Base-by-base conservation (phyloP, 352 stramenopile genomes). In the Pythium monospermum region DNA sequence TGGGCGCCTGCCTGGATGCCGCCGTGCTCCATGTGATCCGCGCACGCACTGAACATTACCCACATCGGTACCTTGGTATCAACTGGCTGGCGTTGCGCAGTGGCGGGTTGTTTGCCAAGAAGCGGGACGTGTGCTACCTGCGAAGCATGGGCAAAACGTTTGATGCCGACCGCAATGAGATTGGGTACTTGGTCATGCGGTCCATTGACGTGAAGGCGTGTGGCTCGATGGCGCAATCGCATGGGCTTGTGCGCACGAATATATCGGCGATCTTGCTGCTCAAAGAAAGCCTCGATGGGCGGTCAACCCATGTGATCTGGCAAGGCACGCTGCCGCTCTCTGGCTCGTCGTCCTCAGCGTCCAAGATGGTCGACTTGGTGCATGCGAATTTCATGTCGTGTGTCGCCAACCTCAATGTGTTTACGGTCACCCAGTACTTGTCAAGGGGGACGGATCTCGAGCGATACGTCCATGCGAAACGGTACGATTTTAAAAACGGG, bases 61-160 rank as follows among this genome's bases (percentile, higher is more conserved):
- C 74, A 26, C 65, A 76, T 45, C 64, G 72, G 42, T 88, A 76
- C 56, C 64, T 88, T 15, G 77, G 77, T n/a, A 68, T 88, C 45
- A 82, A 86, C 55, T 88, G 77, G 77, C 12, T 81, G 43, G 74
- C 73, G 3, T 54, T 61, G 33, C 64, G 69, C 21, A 72, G 59
- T 18, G 49, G 68, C 0, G 65, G 73, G 2, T 30, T 82, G n/a
- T 85, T 88, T 28, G 53, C 64, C 32, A 85, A 83, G 59, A 85
- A 66, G 61, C 61, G 71, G 31, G 77, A 88, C 45, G 13, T 85
- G 1, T 85, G 73, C 49, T 88, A 73, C 31, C 55, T 88, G 6
- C 61, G 69, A 57, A 75, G 72, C 41, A 81, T 66, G 12, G 77
- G 71, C 19, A 77, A 60, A 30, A 75, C 61, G 46, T 37, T 69